A percentile compares a stretch with the other conserved stretches of the same genome.
phyloP scores from a whole-genome alignment of 148 eudicot genomes.

The Silene conica region DNA sequence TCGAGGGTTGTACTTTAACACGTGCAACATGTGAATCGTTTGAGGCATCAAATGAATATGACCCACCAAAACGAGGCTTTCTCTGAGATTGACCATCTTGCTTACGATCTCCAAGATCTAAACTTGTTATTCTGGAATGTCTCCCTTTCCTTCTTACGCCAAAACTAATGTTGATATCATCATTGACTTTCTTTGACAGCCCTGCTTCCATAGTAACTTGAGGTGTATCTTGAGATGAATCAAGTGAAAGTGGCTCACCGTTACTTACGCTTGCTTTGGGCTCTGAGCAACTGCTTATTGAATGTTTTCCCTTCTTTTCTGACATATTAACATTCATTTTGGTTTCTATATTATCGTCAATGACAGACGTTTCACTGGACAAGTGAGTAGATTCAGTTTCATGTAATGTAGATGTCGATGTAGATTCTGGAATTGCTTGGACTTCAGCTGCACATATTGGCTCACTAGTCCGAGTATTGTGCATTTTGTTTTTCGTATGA shows the following conservation, averaged over 20 bases:
- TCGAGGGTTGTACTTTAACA: conserved; percentile 42
- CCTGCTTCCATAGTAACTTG: conserved; percentile 10
- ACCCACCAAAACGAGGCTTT: conserved; percentile 34
- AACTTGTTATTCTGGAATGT: conserved; percentile 29
- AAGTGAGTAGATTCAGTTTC: conserved; percentile 39
- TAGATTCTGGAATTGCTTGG: conserved; percentile 58
- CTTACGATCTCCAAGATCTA: conserved; percentile 27
- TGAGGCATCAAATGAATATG: conserved; percentile 38
- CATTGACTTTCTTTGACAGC: neutral
- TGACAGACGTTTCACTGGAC: conserved; percentile 25
- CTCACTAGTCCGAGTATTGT: conserved; percentile 35
- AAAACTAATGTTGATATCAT: conserved; percentile 11
- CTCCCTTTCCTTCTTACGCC: conserved; percentile 21
- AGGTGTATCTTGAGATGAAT: conserved; percentile 13
- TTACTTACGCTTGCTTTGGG: conserved; percentile 16
- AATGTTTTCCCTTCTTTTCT: conserved; percentile 24
- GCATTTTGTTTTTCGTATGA: conserved; percentile 35
- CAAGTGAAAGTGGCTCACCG: conserved; percentile 10
- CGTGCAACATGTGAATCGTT: conserved; percentile 32
- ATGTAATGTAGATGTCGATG: conserved; percentile 49
- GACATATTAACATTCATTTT: conserved; percentile 12
- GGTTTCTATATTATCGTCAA: conserved; percentile 24
- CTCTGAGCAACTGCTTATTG: conserved; percentile 21
- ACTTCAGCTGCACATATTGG: conserved; percentile 50
- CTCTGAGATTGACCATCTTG: conserved; percentile 25